Base-by-base conservation (phyloP, 2,329 filamentous ascomycete species). In the Colletotrichum sp. region DNA sequence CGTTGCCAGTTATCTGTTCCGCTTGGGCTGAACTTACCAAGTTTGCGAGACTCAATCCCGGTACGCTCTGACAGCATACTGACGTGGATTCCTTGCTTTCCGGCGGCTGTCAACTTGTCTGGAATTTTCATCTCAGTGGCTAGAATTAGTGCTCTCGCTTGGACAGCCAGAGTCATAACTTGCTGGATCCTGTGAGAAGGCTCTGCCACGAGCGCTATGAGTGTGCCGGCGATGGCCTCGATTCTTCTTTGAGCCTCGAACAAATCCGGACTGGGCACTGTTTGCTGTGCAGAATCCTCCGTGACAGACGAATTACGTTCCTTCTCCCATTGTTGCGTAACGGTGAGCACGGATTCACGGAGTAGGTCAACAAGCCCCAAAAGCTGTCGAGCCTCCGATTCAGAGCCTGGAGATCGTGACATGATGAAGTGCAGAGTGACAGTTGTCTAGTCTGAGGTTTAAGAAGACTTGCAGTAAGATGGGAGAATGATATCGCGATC, bases 191-290 rank as follows among this genome's bases (percentile, higher is more conserved):
- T 79, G 24, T 70, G 76, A 30, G 79, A 79, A 7, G 84, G 84
- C 60, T 84, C 80, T 64, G 79, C 79, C 21, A 84, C 80, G 3
- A 85, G 78, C 75, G 85, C 83, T 1, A 81, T 83, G 24, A 85
- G 77, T 68, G 79, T 80, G 4, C 84, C 84, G 9, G 83, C 80
- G 5, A 83, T 79, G 8, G 83, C 80, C 5, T 84, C 75, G 10
- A 85, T 76, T 5, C 80, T 81, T 26, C 82, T 78, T 70, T 84
- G 82, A 8, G 82, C 83, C 57, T 85, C 80, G 67, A 82, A 84
- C n/a, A 84, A 74, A 7, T 28, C 12, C 28, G n/a, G 60, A 36
- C 60, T 63, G 12, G 60, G 30, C 30, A 63, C 60, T 21, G 30
- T 36, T 8, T 34, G 60, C 30, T 34, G 26, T 3, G 16, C 60